Conservation (phyloP, 108 stramenopile species). For the Cyclotella kingstonii region DNA sequence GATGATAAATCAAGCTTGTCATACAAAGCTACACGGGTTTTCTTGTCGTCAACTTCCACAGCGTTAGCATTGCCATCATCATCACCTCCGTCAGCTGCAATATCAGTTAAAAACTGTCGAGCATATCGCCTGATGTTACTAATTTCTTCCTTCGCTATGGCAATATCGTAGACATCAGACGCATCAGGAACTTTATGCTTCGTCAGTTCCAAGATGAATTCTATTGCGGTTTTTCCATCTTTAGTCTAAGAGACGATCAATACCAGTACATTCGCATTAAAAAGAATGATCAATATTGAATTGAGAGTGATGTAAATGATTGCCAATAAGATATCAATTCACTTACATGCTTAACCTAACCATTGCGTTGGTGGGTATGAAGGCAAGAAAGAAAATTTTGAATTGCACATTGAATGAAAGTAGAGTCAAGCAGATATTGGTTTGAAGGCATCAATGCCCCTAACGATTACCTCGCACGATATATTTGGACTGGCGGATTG, state of each 20-base stretch:
- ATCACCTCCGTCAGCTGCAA: slow-evolving; percentile 1
- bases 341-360: too few relatives aligned
- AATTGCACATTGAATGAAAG: too few relatives aligned
- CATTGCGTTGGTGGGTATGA: too few relatives aligned
- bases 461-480: too few relatives aligned
- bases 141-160: slow-evolving; percentile 13
- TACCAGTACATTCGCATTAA: too few relatives aligned
- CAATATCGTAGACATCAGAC: background rate
- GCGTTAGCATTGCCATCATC: background rate
- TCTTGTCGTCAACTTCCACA: slow-evolving; percentile 1
- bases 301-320: too few relatives aligned
- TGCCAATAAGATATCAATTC: too few relatives aligned
- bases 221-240: background rate
- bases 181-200: slow-evolving; percentile 8
- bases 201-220: background rate
- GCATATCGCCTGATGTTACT: slow-evolving; percentile 1
- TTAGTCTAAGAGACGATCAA: background rate
- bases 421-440: too few relatives aligned
- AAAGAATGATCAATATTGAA: too few relatives aligned
- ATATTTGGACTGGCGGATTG: too few relatives aligned
- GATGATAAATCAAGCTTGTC: slow-evolving; percentile 36
- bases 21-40: slow-evolving; percentile 25
- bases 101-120: slow-evolving; percentile 1
- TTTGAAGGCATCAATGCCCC: too few relatives aligned
- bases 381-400: too few relatives aligned